A percentile compares a stretch with the other conserved stretches of the same genome.
These are phyloP conservation scores for Penicillium canescens DNA, from an alignment of 495 filamentous ascomycete species.

Conservation along the genomic window DNA sequence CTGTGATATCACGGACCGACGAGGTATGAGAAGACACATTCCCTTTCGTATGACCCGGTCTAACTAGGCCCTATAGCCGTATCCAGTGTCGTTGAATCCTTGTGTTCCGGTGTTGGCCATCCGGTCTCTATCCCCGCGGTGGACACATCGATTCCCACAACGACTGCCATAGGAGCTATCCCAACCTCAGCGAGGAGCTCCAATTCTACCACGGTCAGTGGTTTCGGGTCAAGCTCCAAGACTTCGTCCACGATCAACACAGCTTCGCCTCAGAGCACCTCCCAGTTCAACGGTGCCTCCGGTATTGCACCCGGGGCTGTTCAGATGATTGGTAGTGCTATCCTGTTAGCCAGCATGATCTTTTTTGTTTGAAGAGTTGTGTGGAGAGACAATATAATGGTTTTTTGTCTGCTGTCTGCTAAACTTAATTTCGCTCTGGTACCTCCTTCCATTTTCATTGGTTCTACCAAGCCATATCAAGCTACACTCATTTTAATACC, in stretches of 20 bases:
- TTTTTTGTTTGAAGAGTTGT: not conserved
- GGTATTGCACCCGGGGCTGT: not conserved
- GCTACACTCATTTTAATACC: slow-evolving; percentile 4
- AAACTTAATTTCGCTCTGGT: not conserved
- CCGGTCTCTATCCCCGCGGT: slow-evolving; percentile 1
- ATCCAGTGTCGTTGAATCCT: slow-evolving; percentile 4
- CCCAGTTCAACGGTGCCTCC: not conserved
- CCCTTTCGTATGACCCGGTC: not conserved
- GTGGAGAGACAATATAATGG: not conserved
- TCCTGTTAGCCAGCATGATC: slow-evolving; percentile 1
- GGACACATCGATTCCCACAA: slow-evolving; percentile 1
- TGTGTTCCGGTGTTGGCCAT: slow-evolving; percentile 4
- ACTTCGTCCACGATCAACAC: slow-evolving; percentile 1
- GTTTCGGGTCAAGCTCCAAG: not conserved
- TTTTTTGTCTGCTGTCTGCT: not conserved
- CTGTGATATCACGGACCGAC: slow-evolving; percentile 4
- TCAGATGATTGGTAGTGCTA: not conserved
- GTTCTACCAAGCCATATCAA: slow-evolving; percentile 1
- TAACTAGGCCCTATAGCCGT: slow-evolving; percentile 6
- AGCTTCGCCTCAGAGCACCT: not conserved
- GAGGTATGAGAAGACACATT: slow-evolving; percentile 3
- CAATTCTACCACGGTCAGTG: slow-evolving; percentile 2
- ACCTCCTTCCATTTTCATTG: not conserved
- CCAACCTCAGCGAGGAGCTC: slow-evolving; percentile 44
- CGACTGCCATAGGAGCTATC: slow-evolving; percentile 47